phyloP scores from a whole-genome alignment of 2,329 filamentous ascomycete genomes.

The Nigrospora sphaerica region DNA sequence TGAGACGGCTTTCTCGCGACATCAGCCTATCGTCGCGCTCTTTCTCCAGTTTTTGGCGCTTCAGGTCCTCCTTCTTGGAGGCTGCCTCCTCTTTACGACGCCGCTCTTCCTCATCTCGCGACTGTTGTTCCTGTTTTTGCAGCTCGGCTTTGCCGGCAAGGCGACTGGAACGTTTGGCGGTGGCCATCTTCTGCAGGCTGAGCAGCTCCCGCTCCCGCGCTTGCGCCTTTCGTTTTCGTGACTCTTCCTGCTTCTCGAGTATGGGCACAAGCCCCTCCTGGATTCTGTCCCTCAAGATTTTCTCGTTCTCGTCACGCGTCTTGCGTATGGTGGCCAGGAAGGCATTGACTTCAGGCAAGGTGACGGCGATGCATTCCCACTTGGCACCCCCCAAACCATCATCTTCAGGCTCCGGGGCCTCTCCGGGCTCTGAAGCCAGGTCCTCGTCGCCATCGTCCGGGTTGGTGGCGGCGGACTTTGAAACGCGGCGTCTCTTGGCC shows the following conservation, averaged over 20 bases:
- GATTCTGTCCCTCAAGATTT: conserved; percentile 64
- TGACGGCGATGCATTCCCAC: conserved; percentile 89
- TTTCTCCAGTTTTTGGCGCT: conserved; percentile 51
- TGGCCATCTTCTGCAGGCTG: conserved; percentile 80
- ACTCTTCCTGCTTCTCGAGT: conserved; percentile 70
- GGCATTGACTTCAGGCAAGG: conserved; percentile 65
- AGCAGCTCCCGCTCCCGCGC: conserved; percentile 72
- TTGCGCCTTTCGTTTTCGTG: conserved; percentile 61
- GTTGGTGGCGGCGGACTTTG: conserved; percentile 31
- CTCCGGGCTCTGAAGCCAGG: conserved; percentile 18
- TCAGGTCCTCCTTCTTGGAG: conserved; percentile 60
- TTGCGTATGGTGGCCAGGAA: conserved; percentile 68
- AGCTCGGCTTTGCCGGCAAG: conserved; percentile 77
- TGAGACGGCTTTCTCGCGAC: conserved; percentile 78
- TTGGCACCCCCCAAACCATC: conserved; percentile 68
- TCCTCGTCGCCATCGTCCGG: conserved; percentile 24
- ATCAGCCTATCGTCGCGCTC: conserved; percentile 74
- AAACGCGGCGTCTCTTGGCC: conserved; percentile 64
- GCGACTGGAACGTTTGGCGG: conserved; percentile 86
- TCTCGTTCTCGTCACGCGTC: conserved; percentile 79
- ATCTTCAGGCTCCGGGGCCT: conserved; percentile 31
- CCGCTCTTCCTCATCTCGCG: conserved; percentile 63
- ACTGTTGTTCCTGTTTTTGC: conserved; percentile 66
- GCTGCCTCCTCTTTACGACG: conserved; percentile 56
- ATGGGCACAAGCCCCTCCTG: conserved; percentile 75